Conservation (phyloP, 495 filamentous ascomycete genomes). For the Tetracladium marchalianum region DNA sequence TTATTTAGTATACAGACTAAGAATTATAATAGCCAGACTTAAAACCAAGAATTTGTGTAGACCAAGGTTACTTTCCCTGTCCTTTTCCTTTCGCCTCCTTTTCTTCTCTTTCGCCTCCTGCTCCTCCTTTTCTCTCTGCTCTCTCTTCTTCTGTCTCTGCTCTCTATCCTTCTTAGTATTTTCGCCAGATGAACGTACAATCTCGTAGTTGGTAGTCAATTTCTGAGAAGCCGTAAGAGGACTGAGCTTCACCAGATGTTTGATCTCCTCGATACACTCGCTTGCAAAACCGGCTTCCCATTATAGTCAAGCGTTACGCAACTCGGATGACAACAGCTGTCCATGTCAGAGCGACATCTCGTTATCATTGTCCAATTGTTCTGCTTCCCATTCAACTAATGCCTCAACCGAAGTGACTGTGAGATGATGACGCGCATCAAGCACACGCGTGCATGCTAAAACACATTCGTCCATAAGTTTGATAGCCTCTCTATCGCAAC, state of each 20-base stretch:
- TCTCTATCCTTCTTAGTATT: neutral
- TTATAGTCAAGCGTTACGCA: too few species aligned
- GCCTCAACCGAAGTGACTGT: too few species aligned
- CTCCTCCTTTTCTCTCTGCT: constrained; percentile 11
- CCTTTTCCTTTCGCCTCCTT: constrained; percentile 8
- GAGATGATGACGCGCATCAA: too few species aligned
- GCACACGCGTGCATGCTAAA: too few species aligned
- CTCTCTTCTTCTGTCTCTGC: neutral
- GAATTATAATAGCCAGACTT: neutral
- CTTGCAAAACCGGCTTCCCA: too few species aligned
- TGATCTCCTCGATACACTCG: constrained; percentile 4
- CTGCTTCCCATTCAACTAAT: too few species aligned
- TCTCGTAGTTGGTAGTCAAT: constrained; percentile 5
- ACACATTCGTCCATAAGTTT: neutral
- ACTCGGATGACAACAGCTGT: too few species aligned
- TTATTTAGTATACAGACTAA: constrained; percentile 10
- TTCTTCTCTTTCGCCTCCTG: constrained; percentile 9
- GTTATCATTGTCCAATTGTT: constrained; percentile 7
- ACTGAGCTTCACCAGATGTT: constrained; percentile 3
- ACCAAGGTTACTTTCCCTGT: constrained; percentile 5
- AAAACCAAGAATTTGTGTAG: neutral
- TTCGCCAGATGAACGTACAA: constrained; percentile 2
- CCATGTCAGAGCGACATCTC: too few species aligned
- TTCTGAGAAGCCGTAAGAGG: constrained; percentile 6
- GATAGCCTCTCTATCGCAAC: neutral